Conservation (phyloP, 208 protist genomes). For the Leishmania tropica region DNA sequence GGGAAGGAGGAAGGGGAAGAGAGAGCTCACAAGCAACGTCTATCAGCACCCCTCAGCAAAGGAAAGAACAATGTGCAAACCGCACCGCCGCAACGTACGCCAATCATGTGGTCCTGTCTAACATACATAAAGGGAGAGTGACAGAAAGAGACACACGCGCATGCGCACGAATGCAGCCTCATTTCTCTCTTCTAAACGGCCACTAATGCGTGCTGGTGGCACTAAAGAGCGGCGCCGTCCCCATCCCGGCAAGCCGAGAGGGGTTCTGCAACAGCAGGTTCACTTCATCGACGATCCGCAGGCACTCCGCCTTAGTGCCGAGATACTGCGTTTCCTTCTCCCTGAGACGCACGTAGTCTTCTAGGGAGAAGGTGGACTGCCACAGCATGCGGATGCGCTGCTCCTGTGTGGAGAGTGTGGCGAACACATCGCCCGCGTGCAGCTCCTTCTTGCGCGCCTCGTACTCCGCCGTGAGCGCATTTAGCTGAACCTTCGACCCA, state of each 20-base stretch:
- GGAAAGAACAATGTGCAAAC: neutral
- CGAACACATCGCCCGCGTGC: constrained; percentile 57
- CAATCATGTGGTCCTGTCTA: neutral
- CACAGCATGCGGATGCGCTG: constrained; percentile 86
- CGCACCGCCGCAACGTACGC: neutral
- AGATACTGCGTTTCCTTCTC: constrained; percentile 91
- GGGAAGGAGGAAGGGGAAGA: neutral
- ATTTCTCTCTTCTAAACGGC: neutral
- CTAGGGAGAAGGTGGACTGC: constrained; percentile 85
- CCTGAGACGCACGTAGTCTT: constrained; percentile 90
- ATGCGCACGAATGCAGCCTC: neutral
- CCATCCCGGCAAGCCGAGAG: constrained; percentile 28
- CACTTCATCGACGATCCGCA: constrained; percentile 84
- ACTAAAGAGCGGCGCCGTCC: constrained; percentile 23
- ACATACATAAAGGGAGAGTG: neutral
- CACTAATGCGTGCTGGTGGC: constrained; percentile 2
- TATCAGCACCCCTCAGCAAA: neutral
- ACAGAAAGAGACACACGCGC: neutral
- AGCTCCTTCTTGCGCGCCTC: constrained; percentile 58
- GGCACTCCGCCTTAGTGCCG: constrained; percentile 78
- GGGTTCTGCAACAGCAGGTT: constrained; percentile 82
- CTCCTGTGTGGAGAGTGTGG: constrained; percentile 70
- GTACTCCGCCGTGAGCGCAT: constrained; percentile 56
- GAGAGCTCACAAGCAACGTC: neutral
- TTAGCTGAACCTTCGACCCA: constrained; percentile 71